Percentiles rank a stretch among this genome's conserved stretches.
These are phyloP conservation scores for Nothophoma quercina DNA, from an alignment of 2,329 filamentous ascomycete species.

Conservation along the genomic window DNA sequence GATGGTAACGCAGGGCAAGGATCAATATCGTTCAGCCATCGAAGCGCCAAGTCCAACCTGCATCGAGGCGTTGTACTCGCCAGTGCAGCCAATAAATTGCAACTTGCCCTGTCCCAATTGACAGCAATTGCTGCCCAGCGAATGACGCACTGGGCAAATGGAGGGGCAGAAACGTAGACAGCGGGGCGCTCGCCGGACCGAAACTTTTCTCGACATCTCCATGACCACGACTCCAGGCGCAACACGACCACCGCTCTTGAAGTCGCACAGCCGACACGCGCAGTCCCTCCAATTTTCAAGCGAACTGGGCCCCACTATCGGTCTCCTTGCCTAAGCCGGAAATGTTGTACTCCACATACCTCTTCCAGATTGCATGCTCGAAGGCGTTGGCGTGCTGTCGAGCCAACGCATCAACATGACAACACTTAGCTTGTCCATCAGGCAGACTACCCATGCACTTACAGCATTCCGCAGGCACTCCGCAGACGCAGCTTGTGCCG, in stretches of 20 bases:
- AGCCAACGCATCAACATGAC: conserved; percentile 53
- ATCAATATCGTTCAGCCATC: conserved; percentile 28
- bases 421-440: conserved; percentile 51
- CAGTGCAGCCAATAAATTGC: conserved; percentile 34
- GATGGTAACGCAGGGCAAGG: conserved; percentile 33
- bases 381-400: conserved; percentile 50
- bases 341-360: conserved; percentile 44
- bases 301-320: conserved; percentile 30
- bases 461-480: conserved; percentile 40
- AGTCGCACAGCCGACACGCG: conserved; percentile 22
- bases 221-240: conserved; percentile 25
- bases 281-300: conserved; percentile 20
- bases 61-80: conserved; percentile 35
- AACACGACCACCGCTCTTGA: conserved; percentile 24
- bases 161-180: conserved; percentile 34
- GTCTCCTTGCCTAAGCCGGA: conserved; percentile 37
- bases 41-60: conserved; percentile 29
- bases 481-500: conserved; percentile 46
- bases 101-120: conserved; percentile 18
- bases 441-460: conserved; percentile 51
- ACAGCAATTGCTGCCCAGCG: conserved; percentile 29
- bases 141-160: conserved; percentile 39
- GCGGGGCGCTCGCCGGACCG: conserved; percentile 37
- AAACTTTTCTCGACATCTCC: conserved; percentile 36
- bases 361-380: conserved; percentile 49